These are phyloP conservation scores for Herpetomonas tarakana DNA, from an alignment of 208 protist genomes.

Conservation along the genomic window DNA sequence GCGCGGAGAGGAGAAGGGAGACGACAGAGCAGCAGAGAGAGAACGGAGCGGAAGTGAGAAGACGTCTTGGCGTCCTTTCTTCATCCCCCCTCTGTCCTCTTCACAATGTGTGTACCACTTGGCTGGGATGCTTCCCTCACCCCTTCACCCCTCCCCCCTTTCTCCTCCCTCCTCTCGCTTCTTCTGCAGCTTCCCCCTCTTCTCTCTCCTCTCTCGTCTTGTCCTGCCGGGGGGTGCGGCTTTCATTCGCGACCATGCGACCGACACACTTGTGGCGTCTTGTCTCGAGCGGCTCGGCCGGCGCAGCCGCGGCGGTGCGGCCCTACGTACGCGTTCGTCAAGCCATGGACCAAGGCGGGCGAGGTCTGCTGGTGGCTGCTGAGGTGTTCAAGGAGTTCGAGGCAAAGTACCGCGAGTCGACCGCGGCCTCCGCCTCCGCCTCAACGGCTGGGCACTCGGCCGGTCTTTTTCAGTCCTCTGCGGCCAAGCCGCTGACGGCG, in stretches of 20 bases:
- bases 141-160: too few species aligned
- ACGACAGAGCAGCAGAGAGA: too few species aligned
- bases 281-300: neutral
- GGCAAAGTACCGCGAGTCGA: conserved; percentile 37
- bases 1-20: too few species aligned
- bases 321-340: conserved; percentile 63
- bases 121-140: too few species aligned
- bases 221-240: neutral
- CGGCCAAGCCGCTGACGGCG: conserved; percentile 48
- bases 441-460: neutral
- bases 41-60: too few species aligned
- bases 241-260: neutral
- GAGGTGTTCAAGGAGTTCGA: conserved; percentile 79
- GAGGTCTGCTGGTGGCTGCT: conserved; percentile 55
- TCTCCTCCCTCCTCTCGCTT: too few species aligned
- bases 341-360: conserved; percentile 47
- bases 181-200: too few species aligned
- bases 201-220: neutral
- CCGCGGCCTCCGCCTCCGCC: neutral
- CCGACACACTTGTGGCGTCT: neutral
- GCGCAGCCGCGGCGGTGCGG: neutral
- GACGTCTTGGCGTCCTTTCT: too few species aligned
- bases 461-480: neutral
- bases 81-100: too few species aligned
- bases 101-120: too few species aligned